Conservation (phyloP, 148 eudicot species). For the Rhododendron mucronatum region DNA sequence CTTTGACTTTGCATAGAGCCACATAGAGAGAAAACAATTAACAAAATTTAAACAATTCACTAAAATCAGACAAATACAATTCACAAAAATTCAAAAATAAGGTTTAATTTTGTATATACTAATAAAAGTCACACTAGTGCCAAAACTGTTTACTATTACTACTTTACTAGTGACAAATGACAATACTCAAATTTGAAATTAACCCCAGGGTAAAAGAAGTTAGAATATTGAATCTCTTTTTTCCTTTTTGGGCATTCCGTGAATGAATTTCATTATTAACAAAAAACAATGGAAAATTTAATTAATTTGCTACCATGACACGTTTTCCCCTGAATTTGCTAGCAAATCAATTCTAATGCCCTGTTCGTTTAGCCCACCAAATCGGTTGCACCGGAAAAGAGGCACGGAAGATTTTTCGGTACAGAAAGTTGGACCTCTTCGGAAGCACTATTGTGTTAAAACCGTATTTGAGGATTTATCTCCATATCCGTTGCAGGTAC, state of each 20-base stretch:
- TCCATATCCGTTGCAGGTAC: slow-evolving; percentile 38
- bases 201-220: neutral
- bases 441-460: too few species aligned
- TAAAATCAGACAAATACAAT: too few species aligned
- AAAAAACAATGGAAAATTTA: too few species aligned
- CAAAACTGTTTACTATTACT: neutral
- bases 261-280: neutral
- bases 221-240: neutral
- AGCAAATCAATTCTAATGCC: neutral
- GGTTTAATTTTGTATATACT: neutral
- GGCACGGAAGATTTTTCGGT: too few species aligned
- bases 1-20: neutral
- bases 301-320: neutral
- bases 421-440: too few species aligned
- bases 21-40: neutral
- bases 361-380: neutral
- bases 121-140: neutral
- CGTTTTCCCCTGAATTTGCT: neutral
- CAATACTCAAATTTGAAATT: neutral
- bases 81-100: neutral
- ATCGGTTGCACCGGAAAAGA: too few species aligned
- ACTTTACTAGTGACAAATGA: too few species aligned
- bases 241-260: neutral
- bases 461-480: neutral
- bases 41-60: neutral